A percentile compares a stretch with the other conserved stretches of the same genome.
Conservation (phyloP, 1,139 yeast genomes). For the Hanseniaspora gamundiae region DNA sequence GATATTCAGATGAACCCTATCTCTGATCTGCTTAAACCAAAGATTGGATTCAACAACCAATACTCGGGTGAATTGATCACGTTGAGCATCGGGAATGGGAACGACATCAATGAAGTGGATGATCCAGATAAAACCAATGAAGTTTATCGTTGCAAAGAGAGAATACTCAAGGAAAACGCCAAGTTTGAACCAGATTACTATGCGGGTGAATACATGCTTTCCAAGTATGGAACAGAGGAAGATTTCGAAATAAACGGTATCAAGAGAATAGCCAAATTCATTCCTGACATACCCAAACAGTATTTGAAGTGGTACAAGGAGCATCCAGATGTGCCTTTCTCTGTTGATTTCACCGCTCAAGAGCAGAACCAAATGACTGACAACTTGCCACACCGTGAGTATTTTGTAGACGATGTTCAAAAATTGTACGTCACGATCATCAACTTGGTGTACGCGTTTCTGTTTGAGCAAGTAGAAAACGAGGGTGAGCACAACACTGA, state of each 20-base stretch:
- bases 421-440: conserved; percentile 45
- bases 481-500: conserved; percentile 74
- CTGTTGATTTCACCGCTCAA: conserved; percentile 40
- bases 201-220: conserved; percentile 68
- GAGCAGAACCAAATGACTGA: conserved; percentile 58
- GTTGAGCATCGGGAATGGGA: conserved; percentile 43
- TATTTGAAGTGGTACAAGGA: conserved; percentile 41
- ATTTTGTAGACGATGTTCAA: conserved; percentile 37
- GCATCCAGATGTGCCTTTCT: conserved; percentile 21
- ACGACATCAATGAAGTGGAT: conserved; percentile 78
- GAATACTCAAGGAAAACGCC: conserved; percentile 57
- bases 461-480: conserved; percentile 63
- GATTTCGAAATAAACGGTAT: conserved; percentile 39
- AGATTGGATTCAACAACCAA: conserved; percentile 70
- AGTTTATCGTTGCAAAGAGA: conserved; percentile 47
- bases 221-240: conserved; percentile 40
- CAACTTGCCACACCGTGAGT: conserved; percentile 36
- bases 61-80: conserved; percentile 53
- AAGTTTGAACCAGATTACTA: conserved; percentile 85
- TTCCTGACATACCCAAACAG: conserved; percentile 34
- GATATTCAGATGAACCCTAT: conserved; percentile 21
- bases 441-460: conserved; percentile 57
- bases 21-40: conserved; percentile 17
- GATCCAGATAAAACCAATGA: conserved; percentile 59
- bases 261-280: conserved; percentile 42